These are phyloP conservation scores for Pinus tabuliformis DNA, from an alignment of 75 land plant genomes.

Conservation along the genomic window DNA sequence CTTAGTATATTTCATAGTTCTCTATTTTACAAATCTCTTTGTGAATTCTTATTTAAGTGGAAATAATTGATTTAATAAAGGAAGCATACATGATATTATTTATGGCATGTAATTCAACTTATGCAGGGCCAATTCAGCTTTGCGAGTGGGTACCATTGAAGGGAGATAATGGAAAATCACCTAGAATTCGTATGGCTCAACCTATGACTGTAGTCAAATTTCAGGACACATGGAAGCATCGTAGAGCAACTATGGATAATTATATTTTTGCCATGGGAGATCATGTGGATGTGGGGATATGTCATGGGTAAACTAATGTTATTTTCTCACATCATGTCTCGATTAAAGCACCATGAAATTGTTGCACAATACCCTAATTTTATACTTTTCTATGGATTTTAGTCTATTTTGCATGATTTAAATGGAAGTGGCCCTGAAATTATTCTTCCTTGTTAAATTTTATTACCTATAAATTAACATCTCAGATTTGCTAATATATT, in stretches of 20 bases:
- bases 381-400: neutral
- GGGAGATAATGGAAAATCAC: conserved; percentile 33
- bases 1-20: neutral
- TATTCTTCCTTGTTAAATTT: neutral
- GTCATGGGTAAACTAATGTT: conserved; percentile 55
- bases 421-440: neutral
- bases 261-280: conserved; percentile 81
- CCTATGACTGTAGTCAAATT: conserved; percentile 37
- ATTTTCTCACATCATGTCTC: neutral
- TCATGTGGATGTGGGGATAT: conserved; percentile 83
- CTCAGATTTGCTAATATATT: too few relatives aligned
- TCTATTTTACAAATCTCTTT: neutral
- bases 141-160: conserved; percentile 77
- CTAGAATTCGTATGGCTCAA: conserved; percentile 66
- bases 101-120: neutral
- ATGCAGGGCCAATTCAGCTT: conserved; percentile 50
- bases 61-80: neutral
- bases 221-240: conserved; percentile 81
- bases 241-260: conserved; percentile 60
- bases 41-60: neutral
- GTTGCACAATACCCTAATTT: neutral
- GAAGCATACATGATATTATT: neutral
- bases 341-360: neutral
- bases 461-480: neutral
- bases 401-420: neutral